A percentile compares a stretch with the other conserved stretches of the same genome.
phyloP scores from a whole-genome alignment of 495 filamentous ascomycete species.

The Penicillium simplicissimum region DNA sequence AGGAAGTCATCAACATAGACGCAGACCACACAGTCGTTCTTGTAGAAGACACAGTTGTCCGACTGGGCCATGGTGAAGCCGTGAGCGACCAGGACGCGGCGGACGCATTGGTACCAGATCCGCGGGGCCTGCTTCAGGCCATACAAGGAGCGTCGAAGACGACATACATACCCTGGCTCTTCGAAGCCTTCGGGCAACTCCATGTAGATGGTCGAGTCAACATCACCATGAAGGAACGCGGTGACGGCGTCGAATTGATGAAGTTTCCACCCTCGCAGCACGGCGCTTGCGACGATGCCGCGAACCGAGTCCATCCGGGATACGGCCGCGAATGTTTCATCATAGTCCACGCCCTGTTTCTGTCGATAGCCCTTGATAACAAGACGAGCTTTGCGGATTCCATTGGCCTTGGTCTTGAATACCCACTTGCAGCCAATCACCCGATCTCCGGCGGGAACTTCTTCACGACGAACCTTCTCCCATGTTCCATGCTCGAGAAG shows the following conservation, averaged over 20 bases:
- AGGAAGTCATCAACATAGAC: not conserved
- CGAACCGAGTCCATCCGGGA: not conserved
- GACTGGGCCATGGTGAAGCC: not conserved
- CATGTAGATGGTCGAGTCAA: not conserved
- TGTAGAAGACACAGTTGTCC: not conserved
- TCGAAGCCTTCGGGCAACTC: too few relatives aligned
- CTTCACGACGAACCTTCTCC: too few relatives aligned
- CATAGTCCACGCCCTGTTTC: not conserved
- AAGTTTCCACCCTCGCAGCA: too few relatives aligned
- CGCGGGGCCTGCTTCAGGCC: not conserved
- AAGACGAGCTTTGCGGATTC: not conserved
- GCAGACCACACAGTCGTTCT: not conserved
- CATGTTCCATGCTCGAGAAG: not conserved
- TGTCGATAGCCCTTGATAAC: not conserved
- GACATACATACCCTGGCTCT: not conserved
- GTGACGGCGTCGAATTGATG: not conserved
- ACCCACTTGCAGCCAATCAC: not conserved
- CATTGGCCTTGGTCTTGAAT: not conserved
- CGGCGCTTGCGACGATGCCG: not conserved
- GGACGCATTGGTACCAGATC: not conserved
- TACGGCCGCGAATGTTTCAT: not conserved
- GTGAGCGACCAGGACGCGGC: not conserved
- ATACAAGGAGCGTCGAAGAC: not conserved
- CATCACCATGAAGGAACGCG: not conserved
- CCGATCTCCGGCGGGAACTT: not conserved